These are phyloP conservation scores for Talaromyces adpressus DNA, from an alignment of 495 filamentous ascomycete species.

Conservation along the genomic window DNA sequence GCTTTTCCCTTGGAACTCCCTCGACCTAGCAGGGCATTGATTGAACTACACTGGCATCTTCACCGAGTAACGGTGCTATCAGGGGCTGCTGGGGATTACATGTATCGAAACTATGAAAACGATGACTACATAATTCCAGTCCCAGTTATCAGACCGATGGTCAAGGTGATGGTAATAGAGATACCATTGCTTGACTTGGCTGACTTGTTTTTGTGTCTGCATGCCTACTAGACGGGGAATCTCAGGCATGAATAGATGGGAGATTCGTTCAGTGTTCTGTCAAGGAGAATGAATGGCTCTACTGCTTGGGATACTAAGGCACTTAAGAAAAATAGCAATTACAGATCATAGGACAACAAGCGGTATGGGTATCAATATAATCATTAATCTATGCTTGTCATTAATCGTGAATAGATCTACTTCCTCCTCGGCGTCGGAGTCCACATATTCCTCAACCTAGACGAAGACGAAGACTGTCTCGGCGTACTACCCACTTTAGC, in stretches of 20 bases:
- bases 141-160: too few relatives aligned
- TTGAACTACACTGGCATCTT: too few relatives aligned
- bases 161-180: too few relatives aligned
- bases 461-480: slow-evolving; percentile 20
- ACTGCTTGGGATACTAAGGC: background rate
- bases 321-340: background rate
- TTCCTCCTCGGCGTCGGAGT: slow-evolving; percentile 44
- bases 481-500: slow-evolving; percentile 53
- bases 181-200: too few relatives aligned
- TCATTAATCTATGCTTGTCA: background rate
- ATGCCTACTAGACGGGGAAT: background rate
- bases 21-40: too few relatives aligned
- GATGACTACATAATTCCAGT: too few relatives aligned
- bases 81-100: too few relatives aligned
- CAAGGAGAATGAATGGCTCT: background rate
- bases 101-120: too few relatives aligned
- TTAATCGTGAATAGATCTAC: slow-evolving; percentile 13
- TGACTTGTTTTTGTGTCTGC: background rate
- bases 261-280: too few relatives aligned
- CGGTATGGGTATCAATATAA: background rate
- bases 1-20: too few relatives aligned
- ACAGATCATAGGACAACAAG: background rate
- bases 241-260: background rate
- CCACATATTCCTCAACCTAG: slow-evolving; percentile 46
- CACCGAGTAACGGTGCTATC: too few relatives aligned